A percentile compares a stretch with the other conserved stretches of the same genome.
phyloP scores from a whole-genome alignment of 345 rosid genomes.

The Populus pruinosa region DNA sequence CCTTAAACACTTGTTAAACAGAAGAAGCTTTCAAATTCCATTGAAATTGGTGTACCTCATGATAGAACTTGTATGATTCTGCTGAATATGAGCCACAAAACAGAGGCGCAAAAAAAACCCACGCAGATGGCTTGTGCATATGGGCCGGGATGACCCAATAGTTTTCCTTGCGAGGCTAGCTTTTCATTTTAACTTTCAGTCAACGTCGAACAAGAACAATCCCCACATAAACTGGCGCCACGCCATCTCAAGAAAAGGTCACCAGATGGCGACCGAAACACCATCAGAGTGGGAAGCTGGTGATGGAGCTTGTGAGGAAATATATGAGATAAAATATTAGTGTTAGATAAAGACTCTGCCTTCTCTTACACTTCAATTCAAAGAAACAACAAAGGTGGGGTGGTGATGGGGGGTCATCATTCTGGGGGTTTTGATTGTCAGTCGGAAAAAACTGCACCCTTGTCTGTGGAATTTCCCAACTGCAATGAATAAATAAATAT shows the following conservation, averaged over 20 bases:
- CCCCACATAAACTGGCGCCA: slow-evolving; percentile 3
- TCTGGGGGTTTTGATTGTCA: not conserved
- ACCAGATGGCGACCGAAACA: not conserved
- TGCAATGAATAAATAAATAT: not conserved
- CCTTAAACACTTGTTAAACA: too few relatives aligned
- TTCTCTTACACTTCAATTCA: not conserved
- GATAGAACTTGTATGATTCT: too few relatives aligned
- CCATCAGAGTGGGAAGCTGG: not conserved
- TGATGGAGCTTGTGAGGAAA: not conserved
- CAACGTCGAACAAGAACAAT: not conserved
- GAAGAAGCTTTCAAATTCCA: too few relatives aligned
- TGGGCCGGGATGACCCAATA: too few relatives aligned
- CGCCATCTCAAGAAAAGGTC: slow-evolving; percentile 2
- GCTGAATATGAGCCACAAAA: too few relatives aligned
- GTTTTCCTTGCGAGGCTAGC: too few relatives aligned
- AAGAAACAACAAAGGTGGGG: not conserved
- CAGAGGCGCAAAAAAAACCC: too few relatives aligned
- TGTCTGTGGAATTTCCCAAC: not conserved
- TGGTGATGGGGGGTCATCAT: not conserved
- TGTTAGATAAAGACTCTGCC: not conserved
- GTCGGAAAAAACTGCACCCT: not conserved
- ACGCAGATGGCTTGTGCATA: too few relatives aligned
- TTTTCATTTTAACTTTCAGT: not conserved
- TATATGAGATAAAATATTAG: not conserved
- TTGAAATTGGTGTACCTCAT: too few relatives aligned